These are phyloP conservation scores for Tripterygium wilfordii DNA, from an alignment of 177 flowering plant species.

Conservation along the genomic window DNA sequence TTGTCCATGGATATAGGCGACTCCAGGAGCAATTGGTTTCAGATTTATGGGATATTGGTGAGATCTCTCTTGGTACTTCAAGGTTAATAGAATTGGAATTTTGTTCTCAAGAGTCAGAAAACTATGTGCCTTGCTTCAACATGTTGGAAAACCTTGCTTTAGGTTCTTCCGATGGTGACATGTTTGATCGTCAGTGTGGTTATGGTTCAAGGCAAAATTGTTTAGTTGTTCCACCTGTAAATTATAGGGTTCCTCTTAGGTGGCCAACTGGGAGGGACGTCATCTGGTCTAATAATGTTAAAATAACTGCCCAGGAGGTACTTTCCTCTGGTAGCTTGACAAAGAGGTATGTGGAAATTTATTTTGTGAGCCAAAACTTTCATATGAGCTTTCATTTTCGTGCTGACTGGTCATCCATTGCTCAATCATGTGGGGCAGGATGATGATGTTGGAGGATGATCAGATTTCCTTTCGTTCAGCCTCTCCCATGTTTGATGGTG, in stretches of 20 bases:
- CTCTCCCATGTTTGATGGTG: conserved; percentile 67
- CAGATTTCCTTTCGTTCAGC: conserved; percentile 93
- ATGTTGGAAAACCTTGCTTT: conserved; percentile 45
- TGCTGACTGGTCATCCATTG: conserved; percentile 1
- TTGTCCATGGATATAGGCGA: conserved; percentile 58
- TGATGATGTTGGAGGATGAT: conserved; percentile 98
- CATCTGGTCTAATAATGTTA: conserved; percentile 88
- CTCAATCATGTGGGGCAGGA: conserved; percentile 40
- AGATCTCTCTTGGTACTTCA: conserved; percentile 50
- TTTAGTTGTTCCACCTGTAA: conserved; percentile 68
- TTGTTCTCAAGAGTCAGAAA: conserved; percentile 57
- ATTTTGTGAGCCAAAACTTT: not conserved
- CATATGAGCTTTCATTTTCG: not conserved
- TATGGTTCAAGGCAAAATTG: conserved; percentile 43
- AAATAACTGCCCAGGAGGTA: conserved; percentile 91
- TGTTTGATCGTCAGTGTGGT: conserved; percentile 57
- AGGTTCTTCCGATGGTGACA: conserved; percentile 41
- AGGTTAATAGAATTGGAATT: conserved; percentile 58
- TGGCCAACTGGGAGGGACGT: conserved; percentile 98
- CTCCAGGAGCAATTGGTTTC: conserved; percentile 85
- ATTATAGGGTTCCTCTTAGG: conserved; percentile 82
- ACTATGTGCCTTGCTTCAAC: conserved; percentile 86
- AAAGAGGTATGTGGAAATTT: conserved; percentile 54
- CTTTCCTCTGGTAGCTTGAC: conserved; percentile 97
- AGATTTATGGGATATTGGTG: conserved; percentile 72